Evolutionary conservation across 2,329 filamentous ascomycete genomes (phyloP).

Genomic region (Colletotrichum acutatum): DNA sequence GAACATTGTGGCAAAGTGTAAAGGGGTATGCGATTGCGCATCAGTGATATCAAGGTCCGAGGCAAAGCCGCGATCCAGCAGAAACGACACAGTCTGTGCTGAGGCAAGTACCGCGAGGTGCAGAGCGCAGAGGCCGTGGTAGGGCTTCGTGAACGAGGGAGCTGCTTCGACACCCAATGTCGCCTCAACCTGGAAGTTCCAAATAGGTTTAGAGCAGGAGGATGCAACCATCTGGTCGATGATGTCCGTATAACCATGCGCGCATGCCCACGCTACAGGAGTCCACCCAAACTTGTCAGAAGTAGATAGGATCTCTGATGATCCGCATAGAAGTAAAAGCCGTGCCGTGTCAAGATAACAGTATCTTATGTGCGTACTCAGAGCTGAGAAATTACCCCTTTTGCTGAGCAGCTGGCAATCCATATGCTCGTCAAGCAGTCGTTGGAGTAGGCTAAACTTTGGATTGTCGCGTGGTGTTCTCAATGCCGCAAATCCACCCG

Average conservation of each 20-base stretch:
- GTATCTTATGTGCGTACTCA: neutral
- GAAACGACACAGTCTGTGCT: neutral
- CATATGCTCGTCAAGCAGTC: neutral
- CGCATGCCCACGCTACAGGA: conserved; percentile 1
- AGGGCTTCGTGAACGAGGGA: no score
- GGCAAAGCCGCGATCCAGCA: neutral
- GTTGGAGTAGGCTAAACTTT: neutral
- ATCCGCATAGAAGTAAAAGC: neutral
- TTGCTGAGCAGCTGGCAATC: neutral
- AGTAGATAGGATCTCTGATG: neutral
- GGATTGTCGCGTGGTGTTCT: neutral
- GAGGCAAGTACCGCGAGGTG: conserved; percentile 8
- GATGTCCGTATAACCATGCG: neutral
- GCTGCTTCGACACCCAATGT: neutral
- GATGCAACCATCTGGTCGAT: neutral
- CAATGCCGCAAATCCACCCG: neutral
- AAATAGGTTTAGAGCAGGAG: neutral
- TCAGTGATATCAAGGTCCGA: neutral
- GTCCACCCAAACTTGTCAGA: conserved; percentile 13
- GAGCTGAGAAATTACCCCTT: neutral
- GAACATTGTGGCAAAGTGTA: neutral
- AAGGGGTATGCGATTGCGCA: neutral
- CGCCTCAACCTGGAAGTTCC: neutral
- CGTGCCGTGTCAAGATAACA: neutral
- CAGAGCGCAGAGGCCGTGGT: neutral